Base-by-base conservation (phyloP, 1,139 yeast genomes). In the Yamadazyma songkhlaensis region DNA sequence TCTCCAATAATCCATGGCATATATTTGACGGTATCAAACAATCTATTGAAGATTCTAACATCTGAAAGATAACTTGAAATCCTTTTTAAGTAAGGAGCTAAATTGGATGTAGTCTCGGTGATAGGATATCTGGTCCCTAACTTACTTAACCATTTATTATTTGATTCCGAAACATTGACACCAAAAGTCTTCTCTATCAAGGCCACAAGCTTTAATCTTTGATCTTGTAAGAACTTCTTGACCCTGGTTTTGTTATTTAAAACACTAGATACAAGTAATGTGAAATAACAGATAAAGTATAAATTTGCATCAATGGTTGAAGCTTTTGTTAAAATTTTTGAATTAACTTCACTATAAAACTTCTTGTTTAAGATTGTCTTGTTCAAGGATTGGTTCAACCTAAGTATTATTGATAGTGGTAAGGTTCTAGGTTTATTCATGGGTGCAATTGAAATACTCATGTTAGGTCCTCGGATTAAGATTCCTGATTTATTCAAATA, bases 41-140 rank as follows among this genome's bases (percentile, higher is more conserved):
- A 63, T 41, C 83, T 59, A 50, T 73, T 70, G 58, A 77, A 77
- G 34, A 77, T 77, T 36, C 83, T 60, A 9, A 77, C 55, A 45
- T 77, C 82, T 2, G 81, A 60, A 4, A 77, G 44, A 47, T 77
- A 77, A 1, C 67, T 55, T 9, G 77, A 73, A 20, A 77, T 55
- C 2, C 55, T 49, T 42, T 65, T 64, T 40, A 75, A 57, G 47
- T 70, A 73, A 1, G 53, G 57, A 0, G 76, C 74, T 29, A 65
- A 48, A 12, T 52, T 47, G 17, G 69, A 59, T 21, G 43, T 45
- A 31, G 49, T 46, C 17, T 44, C 49, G 2, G 43, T 46, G 9
- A 39, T 33, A 17, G 32, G 25, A 12, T 30, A 10, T 10, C 35
- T 34, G 6, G 24, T 17, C 9, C 37, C 35, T 10, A 46, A 35